Conservation (phyloP, 2,329 filamentous ascomycete genomes). For the Clarireedia hainanense region DNA sequence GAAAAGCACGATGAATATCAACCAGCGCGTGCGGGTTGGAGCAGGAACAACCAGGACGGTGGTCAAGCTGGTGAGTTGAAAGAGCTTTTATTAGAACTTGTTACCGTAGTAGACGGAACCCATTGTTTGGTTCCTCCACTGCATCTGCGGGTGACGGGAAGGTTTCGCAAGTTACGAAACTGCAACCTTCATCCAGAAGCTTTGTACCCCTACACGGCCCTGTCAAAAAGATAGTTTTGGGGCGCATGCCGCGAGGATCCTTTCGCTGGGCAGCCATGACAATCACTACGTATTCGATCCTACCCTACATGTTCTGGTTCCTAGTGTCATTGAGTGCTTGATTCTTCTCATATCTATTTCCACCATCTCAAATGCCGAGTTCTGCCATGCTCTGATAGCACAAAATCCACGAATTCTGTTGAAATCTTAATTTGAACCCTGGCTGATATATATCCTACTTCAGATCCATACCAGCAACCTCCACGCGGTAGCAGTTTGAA, state of each 20-base stretch:
- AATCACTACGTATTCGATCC: background rate
- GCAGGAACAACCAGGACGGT: slow-evolving; percentile 1
- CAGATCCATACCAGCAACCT: slow-evolving; percentile 5
- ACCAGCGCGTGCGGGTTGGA: slow-evolving; percentile 5
- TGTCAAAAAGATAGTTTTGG: background rate
- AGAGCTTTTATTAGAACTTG: background rate
- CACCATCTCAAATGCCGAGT: background rate
- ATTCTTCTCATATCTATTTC: background rate
- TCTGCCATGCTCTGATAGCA: background rate
- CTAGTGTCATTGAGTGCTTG: background rate
- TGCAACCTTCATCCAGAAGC: too few species aligned
- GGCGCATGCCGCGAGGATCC: background rate
- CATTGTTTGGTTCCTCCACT: background rate
- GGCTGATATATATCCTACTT: background rate
- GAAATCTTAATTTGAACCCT: background rate
- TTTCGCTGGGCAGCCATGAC: background rate
- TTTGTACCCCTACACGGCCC: background rate
- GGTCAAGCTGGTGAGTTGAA: background rate
- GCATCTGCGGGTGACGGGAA: background rate
- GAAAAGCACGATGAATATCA: slow-evolving; percentile 3
- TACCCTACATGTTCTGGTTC: background rate
- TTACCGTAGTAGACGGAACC: background rate
- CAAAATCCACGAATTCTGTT: background rate
- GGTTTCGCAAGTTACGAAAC: too few species aligned
- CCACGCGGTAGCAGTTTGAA: slow-evolving; percentile 2